phyloP scores from a whole-genome alignment of 495 filamentous ascomycete species.

The Podospora appendiculata region DNA sequence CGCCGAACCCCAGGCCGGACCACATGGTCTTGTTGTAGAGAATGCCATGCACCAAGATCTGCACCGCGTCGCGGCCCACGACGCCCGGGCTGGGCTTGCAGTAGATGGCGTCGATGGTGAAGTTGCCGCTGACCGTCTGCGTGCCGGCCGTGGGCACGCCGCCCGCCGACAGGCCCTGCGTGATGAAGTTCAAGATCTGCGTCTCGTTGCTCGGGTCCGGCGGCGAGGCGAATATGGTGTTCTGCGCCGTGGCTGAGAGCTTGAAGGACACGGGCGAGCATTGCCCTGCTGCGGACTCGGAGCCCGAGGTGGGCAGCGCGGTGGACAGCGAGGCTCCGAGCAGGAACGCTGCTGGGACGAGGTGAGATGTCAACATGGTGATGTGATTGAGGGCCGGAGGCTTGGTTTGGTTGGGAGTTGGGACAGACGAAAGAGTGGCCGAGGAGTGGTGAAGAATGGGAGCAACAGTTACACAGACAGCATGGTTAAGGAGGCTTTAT shows the following conservation, averaged over 20 bases:
- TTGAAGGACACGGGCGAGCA: background rate
- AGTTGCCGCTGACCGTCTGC: background rate
- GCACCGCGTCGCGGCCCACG: background rate
- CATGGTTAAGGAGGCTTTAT: too few species aligned
- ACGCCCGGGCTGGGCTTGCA: background rate
- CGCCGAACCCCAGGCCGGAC: slow-evolving; percentile 1
- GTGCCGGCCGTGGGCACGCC: background rate
- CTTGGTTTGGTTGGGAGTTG: too few species aligned
- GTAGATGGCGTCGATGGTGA: slow-evolving; percentile 3
- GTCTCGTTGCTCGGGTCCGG: background rate
- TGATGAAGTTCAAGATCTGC: background rate
- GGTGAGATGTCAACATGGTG: background rate
- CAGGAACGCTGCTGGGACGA: background rate
- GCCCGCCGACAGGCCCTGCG: background rate
- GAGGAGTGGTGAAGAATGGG: too few species aligned
- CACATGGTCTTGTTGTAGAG: slow-evolving; percentile 14
- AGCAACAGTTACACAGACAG: too few species aligned
- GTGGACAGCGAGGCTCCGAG: background rate
- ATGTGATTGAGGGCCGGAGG: too few species aligned
- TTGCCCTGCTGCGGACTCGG: background rate
- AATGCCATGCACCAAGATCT: slow-evolving; percentile 16
- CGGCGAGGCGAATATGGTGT: background rate
- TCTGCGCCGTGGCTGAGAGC: background rate
- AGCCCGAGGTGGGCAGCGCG: background rate
- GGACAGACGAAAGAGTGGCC: too few species aligned